Evolutionary conservation across 2,329 filamentous ascomycete species (phyloP).

Genomic region (Aspergillus eucalypticola): DNA sequence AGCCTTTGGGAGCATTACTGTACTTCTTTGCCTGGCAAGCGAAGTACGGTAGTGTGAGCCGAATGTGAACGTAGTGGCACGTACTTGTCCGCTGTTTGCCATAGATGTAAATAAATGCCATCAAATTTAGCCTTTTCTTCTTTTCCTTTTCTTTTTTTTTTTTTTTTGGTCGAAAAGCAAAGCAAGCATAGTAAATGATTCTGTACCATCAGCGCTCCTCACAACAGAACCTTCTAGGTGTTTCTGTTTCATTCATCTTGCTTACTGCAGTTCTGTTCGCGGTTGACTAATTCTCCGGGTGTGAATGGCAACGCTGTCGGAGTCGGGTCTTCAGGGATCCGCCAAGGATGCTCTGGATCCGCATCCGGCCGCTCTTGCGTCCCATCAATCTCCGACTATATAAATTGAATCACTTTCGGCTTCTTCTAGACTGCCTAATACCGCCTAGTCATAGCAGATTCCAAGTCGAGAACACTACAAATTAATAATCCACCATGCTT

Average conservation of each 20-base stretch:
- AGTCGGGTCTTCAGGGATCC: neutral
- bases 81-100: neutral
- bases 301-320: neutral
- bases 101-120: neutral
- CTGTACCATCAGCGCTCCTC: neutral
- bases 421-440: neutral
- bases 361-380: neutral
- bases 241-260: neutral
- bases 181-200: neutral
- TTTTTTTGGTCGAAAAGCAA: neutral
- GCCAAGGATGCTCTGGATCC: neutral
- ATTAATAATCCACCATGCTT: constrained; percentile 33
- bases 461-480: neutral
- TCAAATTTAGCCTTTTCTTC: neutral
- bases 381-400: neutral
- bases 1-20: constrained; percentile 85
- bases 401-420: neutral
- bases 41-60: constrained; percentile 83
- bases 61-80: constrained; percentile 21
- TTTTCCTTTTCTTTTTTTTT: no score
- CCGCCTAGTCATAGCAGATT: neutral
- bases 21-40: constrained; percentile 99
- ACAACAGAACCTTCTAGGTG: neutral
- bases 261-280: neutral
- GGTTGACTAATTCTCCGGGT: neutral